phyloP scores from a whole-genome alignment of 768 basidiomycete genomes.

The Crucibulum laeve region DNA sequence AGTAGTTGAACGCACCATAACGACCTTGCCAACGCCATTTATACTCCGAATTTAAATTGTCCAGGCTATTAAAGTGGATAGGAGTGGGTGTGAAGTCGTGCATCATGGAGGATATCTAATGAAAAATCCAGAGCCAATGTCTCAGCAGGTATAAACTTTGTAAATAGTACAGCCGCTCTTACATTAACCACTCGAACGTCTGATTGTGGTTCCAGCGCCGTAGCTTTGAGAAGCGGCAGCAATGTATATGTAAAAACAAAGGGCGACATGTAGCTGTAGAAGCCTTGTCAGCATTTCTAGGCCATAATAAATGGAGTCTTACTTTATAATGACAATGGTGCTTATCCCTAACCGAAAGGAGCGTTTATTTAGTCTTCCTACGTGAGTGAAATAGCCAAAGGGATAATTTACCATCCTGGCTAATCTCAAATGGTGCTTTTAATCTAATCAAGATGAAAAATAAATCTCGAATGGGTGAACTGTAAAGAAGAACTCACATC shows the following conservation, averaged over 20 bases:
- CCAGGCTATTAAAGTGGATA: constrained; percentile 13
- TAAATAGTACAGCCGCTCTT: background rate
- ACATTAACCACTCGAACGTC: constrained; percentile 19
- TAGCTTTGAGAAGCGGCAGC: constrained; percentile 15
- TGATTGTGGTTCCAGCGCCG: constrained; percentile 10
- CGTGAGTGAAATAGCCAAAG: too few species aligned
- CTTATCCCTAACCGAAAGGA: too few species aligned
- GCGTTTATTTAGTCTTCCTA: too few species aligned
- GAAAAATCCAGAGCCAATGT: background rate
- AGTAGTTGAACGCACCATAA: constrained; percentile 9
- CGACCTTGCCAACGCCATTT: constrained; percentile 10
- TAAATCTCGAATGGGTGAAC: background rate
- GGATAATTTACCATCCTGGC: background rate
- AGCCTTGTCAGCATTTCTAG: background rate
- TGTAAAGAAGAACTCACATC: constrained; percentile 26
- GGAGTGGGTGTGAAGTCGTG: constrained; percentile 14
- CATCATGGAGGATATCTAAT: constrained; percentile 13
- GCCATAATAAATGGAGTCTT: background rate
- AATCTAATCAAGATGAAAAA: background rate
- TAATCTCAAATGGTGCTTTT: background rate
- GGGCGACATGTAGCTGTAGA: constrained; percentile 8
- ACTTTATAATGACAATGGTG: too few species aligned
- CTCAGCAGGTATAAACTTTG: too few species aligned
- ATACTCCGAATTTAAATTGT: constrained; percentile 15
- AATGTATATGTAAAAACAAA: constrained; percentile 16